Conservation (phyloP, 805 yeast genomes). For the Starmerella bombi region DNA sequence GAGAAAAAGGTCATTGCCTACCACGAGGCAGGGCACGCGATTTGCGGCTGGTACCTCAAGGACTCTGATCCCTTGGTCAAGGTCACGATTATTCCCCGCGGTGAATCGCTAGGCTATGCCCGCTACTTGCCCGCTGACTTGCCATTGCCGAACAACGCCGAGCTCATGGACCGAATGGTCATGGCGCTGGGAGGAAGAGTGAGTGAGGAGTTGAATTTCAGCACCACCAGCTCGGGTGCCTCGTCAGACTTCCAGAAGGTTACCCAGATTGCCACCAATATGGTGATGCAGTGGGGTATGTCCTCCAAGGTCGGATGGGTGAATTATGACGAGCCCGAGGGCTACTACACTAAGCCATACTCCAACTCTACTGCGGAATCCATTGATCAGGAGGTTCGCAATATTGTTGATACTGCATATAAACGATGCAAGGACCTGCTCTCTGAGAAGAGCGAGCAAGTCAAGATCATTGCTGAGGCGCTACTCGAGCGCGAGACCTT, state of each 20-base stretch:
- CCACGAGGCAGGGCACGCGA: conserved; percentile 98
- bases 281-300: conserved; percentile 93
- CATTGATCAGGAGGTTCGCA: conserved; percentile 72
- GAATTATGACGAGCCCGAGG: conserved; percentile 54
- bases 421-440: conserved; percentile 55
- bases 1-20: conserved; percentile 88
- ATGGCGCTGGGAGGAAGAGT: conserved; percentile 98
- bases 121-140: conserved; percentile 92
- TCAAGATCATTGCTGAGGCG: conserved; percentile 77
- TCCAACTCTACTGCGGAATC: conserved; percentile 72
- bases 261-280: conserved; percentile 79
- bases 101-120: conserved; percentile 94
- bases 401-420: conserved; percentile 66
- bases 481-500: conserved; percentile 76
- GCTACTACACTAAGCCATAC: conserved; percentile 69
- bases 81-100: conserved; percentile 94
- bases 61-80: conserved; percentile 87
- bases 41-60: conserved; percentile 91
- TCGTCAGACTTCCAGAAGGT: conserved; percentile 94
- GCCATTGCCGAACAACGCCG: conserved; percentile 61
- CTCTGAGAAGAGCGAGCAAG: conserved; percentile 55
- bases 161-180: conserved; percentile 78
- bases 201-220: conserved; percentile 83
- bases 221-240: conserved; percentile 91
- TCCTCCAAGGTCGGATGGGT: conserved; percentile 75